phyloP scores from a whole-genome alignment of 345 rosid species.

The Eucalyptus polybractea region DNA sequence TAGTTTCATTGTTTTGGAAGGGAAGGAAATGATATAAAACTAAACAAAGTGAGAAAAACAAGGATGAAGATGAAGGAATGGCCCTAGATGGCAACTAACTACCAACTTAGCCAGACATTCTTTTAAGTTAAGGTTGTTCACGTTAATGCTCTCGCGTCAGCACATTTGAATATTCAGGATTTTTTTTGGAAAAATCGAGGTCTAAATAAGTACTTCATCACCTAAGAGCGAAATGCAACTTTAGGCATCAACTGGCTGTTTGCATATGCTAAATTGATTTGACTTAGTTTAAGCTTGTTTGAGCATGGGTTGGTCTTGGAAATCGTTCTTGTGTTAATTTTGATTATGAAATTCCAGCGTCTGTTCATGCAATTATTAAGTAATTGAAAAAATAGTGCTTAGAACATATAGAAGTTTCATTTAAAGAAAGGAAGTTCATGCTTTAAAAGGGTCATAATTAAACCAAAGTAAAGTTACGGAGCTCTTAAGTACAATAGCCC shows the following conservation, averaged over 20 bases:
- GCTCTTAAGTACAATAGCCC: not conserved
- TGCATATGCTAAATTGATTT: not conserved
- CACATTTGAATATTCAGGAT: accelerated
- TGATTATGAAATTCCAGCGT: not conserved
- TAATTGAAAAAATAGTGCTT: not conserved
- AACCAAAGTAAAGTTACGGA: not conserved
- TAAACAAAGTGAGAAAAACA: not conserved
- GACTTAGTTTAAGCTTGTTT: not conserved
- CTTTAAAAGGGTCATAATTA: not conserved
- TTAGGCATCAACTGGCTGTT: not conserved
- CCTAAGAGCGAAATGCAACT: not conserved
- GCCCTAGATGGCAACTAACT: not conserved
- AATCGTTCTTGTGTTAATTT: not conserved
- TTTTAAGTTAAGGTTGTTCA: not conserved
- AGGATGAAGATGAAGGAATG: not conserved
- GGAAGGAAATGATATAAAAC: not conserved
- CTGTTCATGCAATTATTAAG: not conserved
- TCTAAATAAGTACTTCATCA: not conserved
- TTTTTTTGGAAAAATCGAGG: accelerated
- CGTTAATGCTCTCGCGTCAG: accelerated
- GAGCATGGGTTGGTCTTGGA: not conserved
- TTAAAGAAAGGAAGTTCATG: not conserved
- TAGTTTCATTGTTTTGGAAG: not conserved
- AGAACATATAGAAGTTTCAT: not conserved
- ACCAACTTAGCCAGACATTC: not conserved